These are phyloP conservation scores for Epicoccum sorghinum DNA, from an alignment of 2,329 filamentous ascomycete species.

Conservation along the genomic window DNA sequence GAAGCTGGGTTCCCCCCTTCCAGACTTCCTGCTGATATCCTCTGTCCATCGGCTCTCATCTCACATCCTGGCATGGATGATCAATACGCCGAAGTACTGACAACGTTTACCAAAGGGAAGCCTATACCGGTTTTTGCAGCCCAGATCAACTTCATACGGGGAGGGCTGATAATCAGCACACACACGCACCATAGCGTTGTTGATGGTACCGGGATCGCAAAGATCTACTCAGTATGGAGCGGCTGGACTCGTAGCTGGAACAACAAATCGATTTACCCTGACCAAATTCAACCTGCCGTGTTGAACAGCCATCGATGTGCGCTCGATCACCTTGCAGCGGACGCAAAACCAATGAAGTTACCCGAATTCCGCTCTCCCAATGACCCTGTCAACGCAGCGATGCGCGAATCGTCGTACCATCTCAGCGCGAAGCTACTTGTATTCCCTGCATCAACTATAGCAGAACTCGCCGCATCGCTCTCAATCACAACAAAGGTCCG, in stretches of 20 bases:
- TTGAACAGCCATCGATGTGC: background rate
- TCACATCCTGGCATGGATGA: constrained; percentile 23
- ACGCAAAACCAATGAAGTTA: background rate
- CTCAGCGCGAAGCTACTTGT: constrained; percentile 5
- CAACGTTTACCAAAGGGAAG: constrained; percentile 11
- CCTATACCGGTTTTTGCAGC: constrained; percentile 28
- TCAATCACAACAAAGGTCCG: background rate
- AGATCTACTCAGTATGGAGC: constrained; percentile 24
- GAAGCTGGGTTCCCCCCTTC: constrained; percentile 18
- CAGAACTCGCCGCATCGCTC: background rate
- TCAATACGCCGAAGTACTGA: constrained; percentile 15
- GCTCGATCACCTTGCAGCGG: background rate
- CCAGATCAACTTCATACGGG: constrained; percentile 33
- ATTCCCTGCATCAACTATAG: background rate
- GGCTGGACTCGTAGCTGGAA: background rate
- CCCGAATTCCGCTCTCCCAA: constrained; percentile 3
- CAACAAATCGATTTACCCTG: background rate
- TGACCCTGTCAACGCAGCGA: background rate
- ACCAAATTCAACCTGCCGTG: background rate
- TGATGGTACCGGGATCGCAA: constrained; percentile 25
- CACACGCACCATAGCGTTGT: constrained; percentile 33
- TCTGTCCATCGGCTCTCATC: constrained; percentile 18
- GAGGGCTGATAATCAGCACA: constrained; percentile 35
- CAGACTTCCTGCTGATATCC: constrained; percentile 11
- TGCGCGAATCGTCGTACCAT: background rate